Base-by-base conservation (phyloP, 371 early-diverging fungal genomes). In the Mortierella sp. region DNA sequence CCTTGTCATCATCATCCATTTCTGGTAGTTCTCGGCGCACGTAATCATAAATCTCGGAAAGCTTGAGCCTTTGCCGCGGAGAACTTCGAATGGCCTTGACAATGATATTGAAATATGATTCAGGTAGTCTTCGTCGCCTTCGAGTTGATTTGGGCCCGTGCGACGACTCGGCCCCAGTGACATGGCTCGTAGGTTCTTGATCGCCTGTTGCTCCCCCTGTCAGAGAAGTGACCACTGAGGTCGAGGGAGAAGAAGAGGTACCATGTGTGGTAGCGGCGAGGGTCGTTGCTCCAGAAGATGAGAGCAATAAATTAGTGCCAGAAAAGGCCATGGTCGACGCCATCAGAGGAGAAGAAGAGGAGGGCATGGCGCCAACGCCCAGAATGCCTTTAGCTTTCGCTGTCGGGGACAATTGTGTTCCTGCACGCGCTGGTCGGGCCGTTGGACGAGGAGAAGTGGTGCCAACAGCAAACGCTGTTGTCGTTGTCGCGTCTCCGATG, bases 11-110 rank as follows among this genome's bases (percentile, higher is more conserved):
- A 12, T 63, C 69, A 53, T 52, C 45, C 69, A 62, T 61, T 7
- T 62, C 57, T 15, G 69, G 69, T 19, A 69, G 55, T 50, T 69
- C 69, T 29, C 57, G 56, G 25, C 48, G 57, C 55, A 69, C 69
- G 44, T 69, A 69, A n/a, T 63, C 59, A 58, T 69, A 69, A 57
- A 69, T 69, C 43, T 69, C 69, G 16, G 69, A 69, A 18, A 69
- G 69, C 48, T 69, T 69, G n/a, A 69, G 51, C 29, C 69, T 56
- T 45, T 69, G 62, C 7, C 56, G 50, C 9, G 57, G 62, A 15
- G 69, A 69, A 25, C 30, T 62, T 52, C 57, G 47, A 19, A 69
- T 69, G 9, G 69, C 69, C 57, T 69, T 69, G 58, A 69, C 51
- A 37, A 69, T 69, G 16, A 69, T 69, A 4, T 57, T 69, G 11